Conservation (phyloP, 371 early-diverging fungal species). For the Syncephalastrum racemosum region DNA sequence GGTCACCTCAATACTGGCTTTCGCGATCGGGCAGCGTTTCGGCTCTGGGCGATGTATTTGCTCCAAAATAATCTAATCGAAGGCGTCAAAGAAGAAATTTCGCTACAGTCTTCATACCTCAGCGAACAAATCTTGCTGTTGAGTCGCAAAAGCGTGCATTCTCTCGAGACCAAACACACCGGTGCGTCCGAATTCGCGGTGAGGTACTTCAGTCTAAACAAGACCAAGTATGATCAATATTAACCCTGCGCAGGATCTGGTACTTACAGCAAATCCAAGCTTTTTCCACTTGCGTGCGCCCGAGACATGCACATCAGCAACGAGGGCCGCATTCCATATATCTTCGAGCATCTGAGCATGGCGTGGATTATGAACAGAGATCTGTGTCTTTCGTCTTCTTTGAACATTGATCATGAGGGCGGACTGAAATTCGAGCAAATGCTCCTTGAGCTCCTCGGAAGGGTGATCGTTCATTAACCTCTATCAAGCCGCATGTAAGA, state of each 20-base stretch:
- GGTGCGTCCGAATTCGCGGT: slow-evolving; percentile 63
- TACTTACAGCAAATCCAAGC: slow-evolving; percentile 67
- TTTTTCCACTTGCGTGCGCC: slow-evolving; percentile 62
- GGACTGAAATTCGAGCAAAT: slow-evolving; percentile 69
- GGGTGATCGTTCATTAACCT: slow-evolving; percentile 63
- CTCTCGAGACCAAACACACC: slow-evolving; percentile 69
- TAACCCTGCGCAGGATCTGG: not conserved
- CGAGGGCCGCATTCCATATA: slow-evolving; percentile 56
- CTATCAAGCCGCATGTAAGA: slow-evolving; percentile 20
- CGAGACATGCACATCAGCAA: slow-evolving; percentile 33
- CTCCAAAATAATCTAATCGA: slow-evolving; percentile 51
- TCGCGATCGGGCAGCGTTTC: slow-evolving; percentile 65
- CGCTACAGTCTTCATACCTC: slow-evolving; percentile 30
- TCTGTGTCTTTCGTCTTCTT: slow-evolving; percentile 48
- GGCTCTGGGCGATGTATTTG: slow-evolving; percentile 61
- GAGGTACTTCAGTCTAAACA: slow-evolving; percentile 59
- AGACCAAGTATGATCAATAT: not conserved
- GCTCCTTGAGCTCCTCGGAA: slow-evolving; percentile 58
- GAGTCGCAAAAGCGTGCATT: slow-evolving; percentile 57
- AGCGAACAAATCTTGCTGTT: slow-evolving; percentile 47
- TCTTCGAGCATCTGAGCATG: slow-evolving; percentile 57
- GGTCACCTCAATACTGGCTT: slow-evolving; percentile 67
- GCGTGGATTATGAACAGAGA: slow-evolving; percentile 50
- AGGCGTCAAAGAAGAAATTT: not conserved
- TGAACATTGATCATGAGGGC: slow-evolving; percentile 58